A percentile compares a stretch with the other conserved stretches of the same genome.
Evolutionary conservation across 441 rosid genomes (phyloP).

Genomic region (Kokia cookei): DNA sequence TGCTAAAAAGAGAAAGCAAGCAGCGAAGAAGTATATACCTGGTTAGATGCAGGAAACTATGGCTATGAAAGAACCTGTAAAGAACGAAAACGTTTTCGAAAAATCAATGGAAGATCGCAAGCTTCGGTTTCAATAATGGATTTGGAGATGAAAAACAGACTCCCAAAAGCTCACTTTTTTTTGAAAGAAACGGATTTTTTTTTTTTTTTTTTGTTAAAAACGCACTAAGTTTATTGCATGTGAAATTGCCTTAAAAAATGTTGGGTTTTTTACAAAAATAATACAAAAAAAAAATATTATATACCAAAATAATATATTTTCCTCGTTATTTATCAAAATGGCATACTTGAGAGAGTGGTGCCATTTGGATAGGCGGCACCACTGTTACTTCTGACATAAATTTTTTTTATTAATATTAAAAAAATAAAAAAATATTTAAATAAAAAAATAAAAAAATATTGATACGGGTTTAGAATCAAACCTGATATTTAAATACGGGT

Average conservation of each 20-base stretch:
- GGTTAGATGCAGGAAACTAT: background rate
- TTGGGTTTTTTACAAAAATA: too few relatives aligned
- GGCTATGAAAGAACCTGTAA: background rate
- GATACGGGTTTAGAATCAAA: too few relatives aligned
- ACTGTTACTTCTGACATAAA: too few relatives aligned
- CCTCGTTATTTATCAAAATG: too few relatives aligned
- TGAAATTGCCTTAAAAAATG: background rate
- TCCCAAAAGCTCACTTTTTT: background rate
- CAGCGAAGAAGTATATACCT: background rate
- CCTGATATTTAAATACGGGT: too few relatives aligned
- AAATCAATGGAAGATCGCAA: background rate
- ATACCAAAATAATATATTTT: too few relatives aligned
- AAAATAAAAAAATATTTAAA: too few relatives aligned
- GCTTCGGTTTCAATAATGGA: background rate
- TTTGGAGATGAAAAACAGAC: background rate
- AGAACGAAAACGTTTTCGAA: background rate
- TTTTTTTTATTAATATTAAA: too few relatives aligned
- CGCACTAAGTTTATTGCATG: background rate
- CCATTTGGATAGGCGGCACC: too few relatives aligned
- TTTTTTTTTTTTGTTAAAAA: background rate
- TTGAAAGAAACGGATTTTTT: background rate
- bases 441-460: too few relatives aligned
- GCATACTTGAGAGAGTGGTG: too few relatives aligned
- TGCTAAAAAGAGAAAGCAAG: background rate
- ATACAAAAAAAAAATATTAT: too few relatives aligned